Evolutionary conservation across 1,139 yeast species (phyloP).

Genomic region (Pneumocystis jirovecii): DNA sequence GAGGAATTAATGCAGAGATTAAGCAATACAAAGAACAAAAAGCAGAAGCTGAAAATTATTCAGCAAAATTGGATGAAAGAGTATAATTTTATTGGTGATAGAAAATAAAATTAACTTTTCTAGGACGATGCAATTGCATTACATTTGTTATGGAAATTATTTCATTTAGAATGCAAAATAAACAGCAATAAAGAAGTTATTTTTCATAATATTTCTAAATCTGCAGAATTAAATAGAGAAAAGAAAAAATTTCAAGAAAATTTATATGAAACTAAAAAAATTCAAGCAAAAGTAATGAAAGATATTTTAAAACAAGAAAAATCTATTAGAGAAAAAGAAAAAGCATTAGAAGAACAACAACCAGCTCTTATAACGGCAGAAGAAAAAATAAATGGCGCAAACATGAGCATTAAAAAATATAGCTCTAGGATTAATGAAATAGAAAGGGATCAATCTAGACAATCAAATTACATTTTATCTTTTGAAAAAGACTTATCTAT

Average conservation of each 20-base stretch:
- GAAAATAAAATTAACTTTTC: constrained; percentile 1
- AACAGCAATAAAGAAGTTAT: constrained; percentile 14
- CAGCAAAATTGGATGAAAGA: constrained; percentile 37
- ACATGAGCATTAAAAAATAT: constrained; percentile 35
- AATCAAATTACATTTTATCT: constrained; percentile 30
- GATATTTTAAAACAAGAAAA: constrained; percentile 31
- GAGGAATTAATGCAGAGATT: constrained; percentile 60
- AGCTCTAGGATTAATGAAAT: constrained; percentile 42
- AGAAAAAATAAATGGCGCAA: constrained; percentile 38
- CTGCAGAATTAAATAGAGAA: neutral
- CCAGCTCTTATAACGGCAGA: constrained; percentile 43
- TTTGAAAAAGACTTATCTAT: constrained; percentile 37
- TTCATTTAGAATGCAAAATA: constrained; percentile 42
- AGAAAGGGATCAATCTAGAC: constrained; percentile 38
- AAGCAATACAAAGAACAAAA: constrained; percentile 68
- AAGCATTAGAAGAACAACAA: constrained; percentile 32
- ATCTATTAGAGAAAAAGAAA: constrained; percentile 28
- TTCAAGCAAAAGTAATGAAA: constrained; percentile 33
- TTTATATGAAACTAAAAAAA: constrained; percentile 22
- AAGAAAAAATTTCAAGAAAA: constrained; percentile 20
- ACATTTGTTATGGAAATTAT: constrained; percentile 50
- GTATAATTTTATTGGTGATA: constrained; percentile 4
- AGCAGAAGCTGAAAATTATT: constrained; percentile 56
- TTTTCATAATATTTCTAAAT: neutral
- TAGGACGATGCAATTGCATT: constrained; percentile 33